Conservation (phyloP, 305 asterid species). For the Fraxinus velutina region DNA sequence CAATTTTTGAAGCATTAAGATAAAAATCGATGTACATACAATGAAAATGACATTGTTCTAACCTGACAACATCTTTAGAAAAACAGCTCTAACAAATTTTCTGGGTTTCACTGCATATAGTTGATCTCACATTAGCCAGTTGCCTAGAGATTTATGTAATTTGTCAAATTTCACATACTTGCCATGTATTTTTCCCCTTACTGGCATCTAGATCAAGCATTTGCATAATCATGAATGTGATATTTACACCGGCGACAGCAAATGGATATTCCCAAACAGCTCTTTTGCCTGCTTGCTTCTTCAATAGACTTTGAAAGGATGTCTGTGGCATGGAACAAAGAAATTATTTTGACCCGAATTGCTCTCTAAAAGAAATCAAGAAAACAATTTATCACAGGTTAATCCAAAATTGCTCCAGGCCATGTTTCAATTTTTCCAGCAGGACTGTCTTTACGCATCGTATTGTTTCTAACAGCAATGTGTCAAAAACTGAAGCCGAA, state of each 20-base stretch:
- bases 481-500: background rate
- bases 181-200: constrained; percentile 27
- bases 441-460: background rate
- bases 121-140: constrained; percentile 8
- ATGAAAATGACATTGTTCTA: background rate
- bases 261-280: constrained; percentile 65
- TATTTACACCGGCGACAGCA: constrained; percentile 47
- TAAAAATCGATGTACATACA: background rate
- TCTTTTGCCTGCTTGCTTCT: constrained; percentile 61
- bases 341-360: background rate
- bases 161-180: background rate
- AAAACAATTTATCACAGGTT: background rate
- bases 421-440: background rate
- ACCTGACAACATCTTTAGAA: constrained; percentile 46
- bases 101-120: constrained; percentile 35
- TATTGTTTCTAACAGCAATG: background rate
- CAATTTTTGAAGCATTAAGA: background rate
- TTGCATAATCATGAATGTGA: constrained; percentile 62
- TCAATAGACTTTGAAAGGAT: constrained; percentile 57
- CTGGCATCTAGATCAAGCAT: constrained; percentile 77
- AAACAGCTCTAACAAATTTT: constrained; percentile 35
- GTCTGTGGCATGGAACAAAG: constrained; percentile 28
- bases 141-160: background rate
- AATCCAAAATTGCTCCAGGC: background rate
- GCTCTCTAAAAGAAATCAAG: background rate